Evolutionary conservation across 2,329 filamentous ascomycete species (phyloP).

Genomic region (Hypoxylon sp.): DNA sequence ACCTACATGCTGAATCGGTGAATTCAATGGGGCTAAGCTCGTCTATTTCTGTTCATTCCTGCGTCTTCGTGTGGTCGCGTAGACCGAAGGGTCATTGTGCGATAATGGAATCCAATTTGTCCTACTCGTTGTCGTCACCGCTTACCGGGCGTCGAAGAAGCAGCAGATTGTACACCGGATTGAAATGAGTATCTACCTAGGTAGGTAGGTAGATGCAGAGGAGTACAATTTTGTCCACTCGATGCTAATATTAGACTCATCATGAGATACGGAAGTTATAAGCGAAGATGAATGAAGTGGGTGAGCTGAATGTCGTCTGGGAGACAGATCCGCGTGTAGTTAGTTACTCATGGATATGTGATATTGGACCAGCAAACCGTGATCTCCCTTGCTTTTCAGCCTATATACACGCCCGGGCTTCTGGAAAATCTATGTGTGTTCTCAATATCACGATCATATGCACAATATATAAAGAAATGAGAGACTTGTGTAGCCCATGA

Average conservation of each 20-base stretch:
- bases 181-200: neutral
- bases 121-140: neutral
- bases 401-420: neutral
- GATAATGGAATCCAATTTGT: neutral
- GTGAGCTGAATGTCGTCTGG: neutral
- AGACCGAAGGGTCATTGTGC: neutral
- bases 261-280: neutral
- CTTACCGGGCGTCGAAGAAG: neutral
- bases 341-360: conserved; percentile 14
- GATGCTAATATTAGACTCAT: neutral
- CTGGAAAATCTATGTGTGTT: neutral
- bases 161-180: neutral
- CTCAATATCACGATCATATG: neutral
- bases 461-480: neutral
- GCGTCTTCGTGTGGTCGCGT: too few relatives aligned
- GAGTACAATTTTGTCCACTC: neutral
- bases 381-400: conserved; percentile 12
- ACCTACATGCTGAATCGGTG: neutral
- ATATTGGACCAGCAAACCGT: conserved; percentile 26
- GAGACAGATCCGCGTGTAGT: neutral
- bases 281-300: conserved; percentile 1
- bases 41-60: neutral
- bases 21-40: neutral
- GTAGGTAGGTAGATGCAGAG: neutral
- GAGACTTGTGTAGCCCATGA: conserved; percentile 1